Conservation (phyloP, 768 basidiomycete genomes). For the Paxillus rubicundulus region DNA sequence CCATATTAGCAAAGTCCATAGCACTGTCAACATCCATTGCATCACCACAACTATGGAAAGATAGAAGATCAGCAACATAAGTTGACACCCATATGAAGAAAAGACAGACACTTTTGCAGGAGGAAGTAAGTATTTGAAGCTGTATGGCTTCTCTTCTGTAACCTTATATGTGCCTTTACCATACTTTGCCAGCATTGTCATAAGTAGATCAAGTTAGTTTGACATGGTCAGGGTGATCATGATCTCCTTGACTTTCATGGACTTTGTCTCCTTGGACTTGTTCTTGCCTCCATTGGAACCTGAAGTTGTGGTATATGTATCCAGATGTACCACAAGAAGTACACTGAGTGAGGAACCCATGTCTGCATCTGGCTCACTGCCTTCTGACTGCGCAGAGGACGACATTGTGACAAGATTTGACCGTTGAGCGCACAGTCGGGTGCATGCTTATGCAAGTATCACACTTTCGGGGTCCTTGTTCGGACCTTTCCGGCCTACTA, state of each 20-base stretch:
- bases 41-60: neutral
- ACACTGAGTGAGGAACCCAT: too few relatives aligned
- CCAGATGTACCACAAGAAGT: neutral
- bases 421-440: too few relatives aligned
- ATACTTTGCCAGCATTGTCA: neutral
- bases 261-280: neutral
- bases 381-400: too few relatives aligned
- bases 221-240: neutral
- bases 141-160: neutral
- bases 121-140: neutral
- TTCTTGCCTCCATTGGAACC: neutral
- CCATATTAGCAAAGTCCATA: neutral
- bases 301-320: neutral
- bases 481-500: too few relatives aligned
- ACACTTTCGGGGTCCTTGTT: too few relatives aligned
- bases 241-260: neutral
- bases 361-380: too few relatives aligned
- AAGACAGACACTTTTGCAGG: too few relatives aligned
- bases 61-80: too few relatives aligned
- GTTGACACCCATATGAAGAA: too few relatives aligned
- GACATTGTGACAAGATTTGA: too few relatives aligned
- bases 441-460: too few relatives aligned
- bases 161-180: neutral
- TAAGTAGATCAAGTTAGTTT: neutral
- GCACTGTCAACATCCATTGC: conserved; percentile 2